phyloP scores from a whole-genome alignment of 2,329 filamentous ascomycete species.

The Madurella fahalii region DNA sequence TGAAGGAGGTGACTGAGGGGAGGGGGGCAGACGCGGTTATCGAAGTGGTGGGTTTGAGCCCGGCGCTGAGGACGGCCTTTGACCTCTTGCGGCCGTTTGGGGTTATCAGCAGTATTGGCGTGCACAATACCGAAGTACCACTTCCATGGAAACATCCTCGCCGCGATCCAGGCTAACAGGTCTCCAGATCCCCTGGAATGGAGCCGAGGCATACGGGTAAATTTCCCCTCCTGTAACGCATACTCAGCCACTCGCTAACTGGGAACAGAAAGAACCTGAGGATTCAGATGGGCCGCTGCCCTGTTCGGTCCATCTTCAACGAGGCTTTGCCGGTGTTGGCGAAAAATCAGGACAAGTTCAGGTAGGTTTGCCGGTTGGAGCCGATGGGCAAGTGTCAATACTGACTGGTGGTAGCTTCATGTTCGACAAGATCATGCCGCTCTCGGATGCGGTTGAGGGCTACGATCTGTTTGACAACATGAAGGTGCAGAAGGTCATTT shows the following conservation, averaged over 20 bases:
- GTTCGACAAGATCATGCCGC: constrained; percentile 70
- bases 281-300: constrained; percentile 72
- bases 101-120: constrained; percentile 69
- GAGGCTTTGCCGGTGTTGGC: constrained; percentile 61
- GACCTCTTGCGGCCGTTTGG: constrained; percentile 70
- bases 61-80: constrained; percentile 66
- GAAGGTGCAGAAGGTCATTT: constrained; percentile 71
- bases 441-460: constrained; percentile 61
- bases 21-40: constrained; percentile 82
- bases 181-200: constrained; percentile 61
- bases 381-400: neutral
- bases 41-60: constrained; percentile 68
- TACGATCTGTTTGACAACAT: constrained; percentile 70
- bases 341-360: constrained; percentile 61
- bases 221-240: neutral
- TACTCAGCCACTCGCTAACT: constrained; percentile 20
- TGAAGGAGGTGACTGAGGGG: constrained; percentile 72
- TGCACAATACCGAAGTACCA: constrained; percentile 67
- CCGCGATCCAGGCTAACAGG: neutral
- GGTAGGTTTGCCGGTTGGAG: constrained; percentile 45
- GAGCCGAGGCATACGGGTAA: constrained; percentile 56
- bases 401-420: constrained; percentile 55
- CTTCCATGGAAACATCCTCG: neutral
- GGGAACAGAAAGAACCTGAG: constrained; percentile 61
- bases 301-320: constrained; percentile 66